phyloP scores from a whole-genome alignment of 176 grass and related monocot species.

The Oryza australiensis region DNA sequence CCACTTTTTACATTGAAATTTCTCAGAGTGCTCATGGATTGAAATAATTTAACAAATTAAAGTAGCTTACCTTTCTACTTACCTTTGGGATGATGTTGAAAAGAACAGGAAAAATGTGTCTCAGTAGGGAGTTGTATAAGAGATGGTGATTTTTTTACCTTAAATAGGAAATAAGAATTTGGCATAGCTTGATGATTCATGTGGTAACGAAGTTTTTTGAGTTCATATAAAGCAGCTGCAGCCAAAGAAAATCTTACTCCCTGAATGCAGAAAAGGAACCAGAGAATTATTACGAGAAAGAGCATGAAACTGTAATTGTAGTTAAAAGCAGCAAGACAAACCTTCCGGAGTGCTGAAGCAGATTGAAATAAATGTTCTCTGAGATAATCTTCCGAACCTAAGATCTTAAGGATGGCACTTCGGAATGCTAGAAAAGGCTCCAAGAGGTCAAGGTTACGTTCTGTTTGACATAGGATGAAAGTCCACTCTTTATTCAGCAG shows the following conservation, averaged over 20 bases:
- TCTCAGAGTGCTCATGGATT: neutral
- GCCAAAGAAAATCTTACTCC: conserved; percentile 88
- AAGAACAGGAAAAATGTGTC: neutral
- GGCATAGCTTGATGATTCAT: conserved; percentile 48
- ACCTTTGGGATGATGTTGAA: neutral
- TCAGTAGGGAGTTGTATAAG: neutral
- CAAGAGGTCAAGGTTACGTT: conserved; percentile 73
- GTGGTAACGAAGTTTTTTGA: conserved; percentile 71
- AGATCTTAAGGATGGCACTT: conserved; percentile 67
- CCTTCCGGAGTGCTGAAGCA: conserved; percentile 86
- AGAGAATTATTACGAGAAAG: neutral
- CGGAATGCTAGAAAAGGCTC: conserved; percentile 95
- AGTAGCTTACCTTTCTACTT: neutral
- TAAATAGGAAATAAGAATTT: conserved; percentile 77
- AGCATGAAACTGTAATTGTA: conserved; percentile 19
- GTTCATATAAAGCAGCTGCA: conserved; percentile 83
- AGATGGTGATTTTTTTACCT: conserved; percentile 47
- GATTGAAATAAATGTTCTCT: conserved; percentile 80
- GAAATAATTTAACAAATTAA: neutral
- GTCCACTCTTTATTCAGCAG: conserved; percentile 87
- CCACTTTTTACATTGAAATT: neutral
- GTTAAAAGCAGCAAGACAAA: conserved; percentile 35
- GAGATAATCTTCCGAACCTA: conserved; percentile 73
- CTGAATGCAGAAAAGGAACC: conserved; percentile 53
- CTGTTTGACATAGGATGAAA: conserved; percentile 60